Evolutionary conservation across 225 moss, liverwort and hornwort species (phyloP).

Genomic region (Climacium dendroides): DNA sequence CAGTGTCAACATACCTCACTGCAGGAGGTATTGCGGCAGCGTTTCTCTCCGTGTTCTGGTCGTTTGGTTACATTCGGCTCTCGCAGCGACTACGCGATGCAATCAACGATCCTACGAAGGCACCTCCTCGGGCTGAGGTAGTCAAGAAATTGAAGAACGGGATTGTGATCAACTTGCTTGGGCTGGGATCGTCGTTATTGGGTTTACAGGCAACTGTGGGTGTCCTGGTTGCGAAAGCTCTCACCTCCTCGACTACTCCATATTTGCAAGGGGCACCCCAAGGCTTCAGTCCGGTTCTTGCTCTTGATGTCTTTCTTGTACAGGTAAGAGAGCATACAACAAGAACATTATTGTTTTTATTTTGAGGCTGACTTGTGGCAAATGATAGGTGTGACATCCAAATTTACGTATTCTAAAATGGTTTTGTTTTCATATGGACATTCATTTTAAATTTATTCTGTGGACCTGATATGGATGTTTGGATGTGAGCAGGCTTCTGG

Average conservation of each 20-base stretch:
- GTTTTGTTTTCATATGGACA: neutral
- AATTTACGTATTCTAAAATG: neutral
- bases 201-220: constrained; percentile 96
- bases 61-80: constrained; percentile 80
- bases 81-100: constrained; percentile 67
- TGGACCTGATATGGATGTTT: neutral
- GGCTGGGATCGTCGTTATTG: constrained; percentile 65
- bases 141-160: constrained; percentile 92
- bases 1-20: constrained; percentile 80
- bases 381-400: neutral
- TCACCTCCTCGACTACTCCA: constrained; percentile 82
- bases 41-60: constrained; percentile 91
- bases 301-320: constrained; percentile 91
- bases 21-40: constrained; percentile 86
- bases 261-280: constrained; percentile 85
- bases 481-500: constrained; percentile 71
- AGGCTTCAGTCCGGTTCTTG: constrained; percentile 83
- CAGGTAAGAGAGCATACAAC: constrained; percentile 41
- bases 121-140: constrained; percentile 87
- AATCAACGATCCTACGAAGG: constrained; percentile 76
- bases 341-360: neutral
- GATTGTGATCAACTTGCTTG: constrained; percentile 76
- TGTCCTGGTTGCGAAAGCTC: constrained; percentile 84
- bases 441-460: neutral
- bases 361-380: neutral